phyloP scores from a whole-genome alignment of 2,329 filamentous ascomycete genomes.

The Purpureocillium takamizusanense region DNA sequence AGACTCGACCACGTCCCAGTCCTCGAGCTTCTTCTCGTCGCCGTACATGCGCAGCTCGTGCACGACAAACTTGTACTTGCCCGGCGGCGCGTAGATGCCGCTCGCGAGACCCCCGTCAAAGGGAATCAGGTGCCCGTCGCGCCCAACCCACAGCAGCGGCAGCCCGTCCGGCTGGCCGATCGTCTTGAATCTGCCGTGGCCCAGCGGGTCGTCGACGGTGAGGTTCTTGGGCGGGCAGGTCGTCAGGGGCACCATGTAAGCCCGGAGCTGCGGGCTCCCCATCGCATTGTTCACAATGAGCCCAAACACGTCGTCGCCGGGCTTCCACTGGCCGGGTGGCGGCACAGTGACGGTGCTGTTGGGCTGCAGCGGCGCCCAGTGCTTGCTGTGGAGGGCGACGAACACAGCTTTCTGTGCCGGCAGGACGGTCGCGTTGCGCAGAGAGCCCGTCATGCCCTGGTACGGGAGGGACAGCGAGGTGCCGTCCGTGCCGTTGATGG shows the following conservation, averaged over 20 bases:
- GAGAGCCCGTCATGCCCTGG: constrained; percentile 21
- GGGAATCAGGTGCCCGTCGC: constrained; percentile 6
- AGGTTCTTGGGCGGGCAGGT: constrained; percentile 21
- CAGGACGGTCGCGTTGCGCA: constrained; percentile 4
- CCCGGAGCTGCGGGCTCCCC: no score
- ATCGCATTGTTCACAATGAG: constrained; percentile 20
- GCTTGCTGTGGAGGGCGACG: background rate
- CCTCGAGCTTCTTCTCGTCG: constrained; percentile 28
- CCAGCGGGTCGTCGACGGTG: constrained; percentile 17
- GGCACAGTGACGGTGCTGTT: constrained; percentile 33
- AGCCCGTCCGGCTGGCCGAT: constrained; percentile 35
- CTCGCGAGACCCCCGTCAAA: constrained; percentile 39
- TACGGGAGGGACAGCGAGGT: constrained; percentile 27
- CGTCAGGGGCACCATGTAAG: constrained; percentile 15
- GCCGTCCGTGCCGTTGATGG: constrained; percentile 25
- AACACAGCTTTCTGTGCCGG: background rate
- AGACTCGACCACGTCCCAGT: constrained; percentile 37
- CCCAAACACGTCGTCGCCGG: constrained; percentile 24
- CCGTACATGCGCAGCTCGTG: constrained; percentile 42
- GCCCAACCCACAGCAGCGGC: constrained; percentile 22
- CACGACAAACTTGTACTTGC: constrained; percentile 38
- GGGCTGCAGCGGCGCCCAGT: constrained; percentile 17
- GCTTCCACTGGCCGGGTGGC: constrained; percentile 23
- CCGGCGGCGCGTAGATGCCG: constrained; percentile 36
- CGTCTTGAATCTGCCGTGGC: constrained; percentile 22